These are phyloP conservation scores for Euptelea pleiosperma DNA, from an alignment of 164 flowering plant species.

Conservation along the genomic window DNA sequence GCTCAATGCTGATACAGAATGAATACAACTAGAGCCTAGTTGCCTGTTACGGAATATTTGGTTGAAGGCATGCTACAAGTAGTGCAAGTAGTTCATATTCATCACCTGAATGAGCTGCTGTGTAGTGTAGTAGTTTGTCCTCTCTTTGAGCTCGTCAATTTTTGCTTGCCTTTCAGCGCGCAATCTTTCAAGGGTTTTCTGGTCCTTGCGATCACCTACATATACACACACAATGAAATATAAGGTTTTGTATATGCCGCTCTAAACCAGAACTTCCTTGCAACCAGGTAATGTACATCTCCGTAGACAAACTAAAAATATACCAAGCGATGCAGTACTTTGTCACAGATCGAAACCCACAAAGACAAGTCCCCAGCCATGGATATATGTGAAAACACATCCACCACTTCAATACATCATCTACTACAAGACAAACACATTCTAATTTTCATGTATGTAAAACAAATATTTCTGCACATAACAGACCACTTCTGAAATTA, in stretches of 20 bases:
- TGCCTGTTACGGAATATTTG: not conserved
- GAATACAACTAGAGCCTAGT: not conserved
- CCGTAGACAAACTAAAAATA: too few species aligned
- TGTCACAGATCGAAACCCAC: too few species aligned
- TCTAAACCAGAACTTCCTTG: not conserved
- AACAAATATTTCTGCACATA: too few species aligned
- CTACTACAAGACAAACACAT: too few species aligned
- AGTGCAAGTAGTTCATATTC: not conserved
- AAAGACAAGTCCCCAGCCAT: too few species aligned
- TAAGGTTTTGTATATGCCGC: not conserved
- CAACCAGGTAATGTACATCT: too few species aligned
- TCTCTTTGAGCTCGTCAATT: constrained; percentile 91
- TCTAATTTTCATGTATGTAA: too few species aligned
- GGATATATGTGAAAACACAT: too few species aligned
- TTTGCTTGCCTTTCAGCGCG: constrained; percentile 81
- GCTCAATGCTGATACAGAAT: too few species aligned
- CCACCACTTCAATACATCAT: too few species aligned
- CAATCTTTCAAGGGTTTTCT: constrained; percentile 76
- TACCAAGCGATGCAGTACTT: too few species aligned
- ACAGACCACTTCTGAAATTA: too few species aligned
- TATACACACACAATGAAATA: not conserved
- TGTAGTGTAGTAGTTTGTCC: constrained; percentile 78
- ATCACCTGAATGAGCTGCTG: constrained; percentile 95
- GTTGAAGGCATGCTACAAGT: not conserved
- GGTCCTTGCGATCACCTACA: constrained; percentile 79